These are phyloP conservation scores for Hordeum pubiflorum DNA, from an alignment of 202 grass and related monocot species.

Conservation along the genomic window DNA sequence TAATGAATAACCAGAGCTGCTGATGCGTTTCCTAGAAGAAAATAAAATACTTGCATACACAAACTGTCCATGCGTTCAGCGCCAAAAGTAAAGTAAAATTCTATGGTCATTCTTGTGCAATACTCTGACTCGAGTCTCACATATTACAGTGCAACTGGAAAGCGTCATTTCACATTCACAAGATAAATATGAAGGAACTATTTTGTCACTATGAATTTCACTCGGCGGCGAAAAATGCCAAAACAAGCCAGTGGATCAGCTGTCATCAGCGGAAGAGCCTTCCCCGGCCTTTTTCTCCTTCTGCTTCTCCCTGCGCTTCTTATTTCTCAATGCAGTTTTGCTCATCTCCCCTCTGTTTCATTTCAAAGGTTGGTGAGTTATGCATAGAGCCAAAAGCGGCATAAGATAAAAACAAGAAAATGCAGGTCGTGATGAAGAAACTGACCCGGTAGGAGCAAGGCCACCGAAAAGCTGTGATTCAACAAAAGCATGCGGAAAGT, in stretches of 20 bases:
- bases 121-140: background rate
- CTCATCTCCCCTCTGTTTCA: conserved; percentile 66
- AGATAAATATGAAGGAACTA: conserved; percentile 1
- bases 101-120: background rate
- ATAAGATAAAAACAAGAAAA: conserved; percentile 6
- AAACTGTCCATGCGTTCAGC: background rate
- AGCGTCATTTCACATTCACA: background rate
- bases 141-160: background rate
- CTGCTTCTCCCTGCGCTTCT: conserved; percentile 86
- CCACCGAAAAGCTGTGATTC: conserved; percentile 76
- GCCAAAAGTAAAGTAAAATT: background rate
- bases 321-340: conserved; percentile 95
- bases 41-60: background rate
- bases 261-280: conserved; percentile 40
- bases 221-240: background rate
- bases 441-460: conserved; percentile 65
- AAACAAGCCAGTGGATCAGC: conserved; percentile 31
- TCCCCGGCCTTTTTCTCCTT: conserved; percentile 76
- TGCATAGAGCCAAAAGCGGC: background rate
- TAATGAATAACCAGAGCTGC: background rate
- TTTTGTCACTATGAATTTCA: background rate
- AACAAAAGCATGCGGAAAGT: conserved; percentile 15
- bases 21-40: too few species aligned
- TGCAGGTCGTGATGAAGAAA: background rate
- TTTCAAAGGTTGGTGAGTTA: background rate